These are phyloP conservation scores for Dictyophora rubrovolvata DNA, from an alignment of 768 basidiomycete genomes.

Conservation along the genomic window DNA sequence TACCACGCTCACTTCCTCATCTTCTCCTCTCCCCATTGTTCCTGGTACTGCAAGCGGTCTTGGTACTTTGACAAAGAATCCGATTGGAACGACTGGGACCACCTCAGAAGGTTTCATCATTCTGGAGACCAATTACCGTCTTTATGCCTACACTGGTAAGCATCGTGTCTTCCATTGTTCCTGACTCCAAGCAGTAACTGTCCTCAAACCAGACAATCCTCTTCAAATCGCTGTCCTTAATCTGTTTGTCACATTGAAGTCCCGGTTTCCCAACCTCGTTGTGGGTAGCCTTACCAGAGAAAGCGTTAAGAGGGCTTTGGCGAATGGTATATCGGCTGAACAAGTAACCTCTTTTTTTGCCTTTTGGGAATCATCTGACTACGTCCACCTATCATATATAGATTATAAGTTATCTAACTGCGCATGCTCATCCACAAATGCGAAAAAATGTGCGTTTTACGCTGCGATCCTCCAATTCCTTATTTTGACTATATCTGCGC, in stretches of 20 bases:
- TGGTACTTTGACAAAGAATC: not conserved
- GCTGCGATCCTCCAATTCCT: not conserved
- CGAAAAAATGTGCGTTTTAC: constrained; percentile 63
- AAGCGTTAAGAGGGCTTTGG: constrained; percentile 87
- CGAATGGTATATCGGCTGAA: constrained; percentile 92
- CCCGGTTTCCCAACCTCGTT: constrained; percentile 94
- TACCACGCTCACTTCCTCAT: constrained; percentile 88
- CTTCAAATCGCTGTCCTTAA: constrained; percentile 93
- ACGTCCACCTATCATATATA: constrained; percentile 22
- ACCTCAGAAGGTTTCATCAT: constrained; percentile 81
- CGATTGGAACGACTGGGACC: constrained; percentile 19
- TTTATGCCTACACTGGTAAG: constrained; percentile 94
- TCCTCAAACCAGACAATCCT: constrained; percentile 61
- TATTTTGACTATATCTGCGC: constrained; percentile 2
- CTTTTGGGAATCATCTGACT: constrained; percentile 9
- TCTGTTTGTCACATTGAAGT: constrained; percentile 84
- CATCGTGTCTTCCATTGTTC: constrained; percentile 12
- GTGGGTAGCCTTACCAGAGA: constrained; percentile 92
- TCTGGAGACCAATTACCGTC: constrained; percentile 94
- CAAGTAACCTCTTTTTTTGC: constrained; percentile 47
- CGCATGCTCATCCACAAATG: constrained; percentile 98
- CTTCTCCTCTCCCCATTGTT: constrained; percentile 64
- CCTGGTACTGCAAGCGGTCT: constrained; percentile 42
- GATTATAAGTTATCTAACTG: constrained; percentile 92
- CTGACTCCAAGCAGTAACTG: constrained; percentile 9